Evolutionary conservation across 768 basidiomycete genomes (phyloP).

Genomic region (Boletus vermiculosoides): DNA sequence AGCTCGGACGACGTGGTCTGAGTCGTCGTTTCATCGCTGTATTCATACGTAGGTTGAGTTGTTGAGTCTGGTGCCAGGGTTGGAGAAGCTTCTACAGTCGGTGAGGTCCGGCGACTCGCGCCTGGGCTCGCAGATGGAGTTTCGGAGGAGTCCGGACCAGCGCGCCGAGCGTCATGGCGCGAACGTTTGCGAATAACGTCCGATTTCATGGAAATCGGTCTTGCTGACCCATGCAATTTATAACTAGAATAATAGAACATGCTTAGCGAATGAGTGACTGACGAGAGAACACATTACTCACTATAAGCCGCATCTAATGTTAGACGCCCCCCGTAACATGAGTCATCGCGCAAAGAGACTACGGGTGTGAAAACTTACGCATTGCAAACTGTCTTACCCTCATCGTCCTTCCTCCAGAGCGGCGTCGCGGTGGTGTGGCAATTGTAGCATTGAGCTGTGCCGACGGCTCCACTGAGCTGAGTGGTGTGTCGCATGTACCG

Average conservation of each 20-base stretch:
- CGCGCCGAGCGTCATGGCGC: conserved; percentile 71
- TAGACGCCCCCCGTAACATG: conserved; percentile 3
- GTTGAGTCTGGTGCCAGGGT: conserved; percentile 72
- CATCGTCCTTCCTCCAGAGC: conserved; percentile 88
- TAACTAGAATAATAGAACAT: conserved; percentile 41
- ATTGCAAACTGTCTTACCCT: conserved; percentile 89
- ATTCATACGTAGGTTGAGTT: conserved; percentile 54
- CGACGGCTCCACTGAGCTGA: conserved; percentile 30
- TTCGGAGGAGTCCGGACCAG: conserved; percentile 52
- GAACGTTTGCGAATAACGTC: conserved; percentile 88
- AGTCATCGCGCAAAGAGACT: conserved; percentile 13
- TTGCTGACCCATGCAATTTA: conserved; percentile 81
- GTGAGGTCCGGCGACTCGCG: conserved; percentile 71
- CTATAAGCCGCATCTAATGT: conserved; percentile 72
- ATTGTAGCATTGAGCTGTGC: conserved; percentile 81
- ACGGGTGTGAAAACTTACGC: conserved; percentile 57
- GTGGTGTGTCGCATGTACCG: conserved; percentile 29
- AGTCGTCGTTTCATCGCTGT: conserved; percentile 42
- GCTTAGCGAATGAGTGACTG: conserved; percentile 7
- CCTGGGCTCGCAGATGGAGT: conserved; percentile 76
- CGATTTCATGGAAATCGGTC: conserved; percentile 89
- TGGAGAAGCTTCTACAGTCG: conserved; percentile 57
- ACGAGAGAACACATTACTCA: conserved; percentile 33
- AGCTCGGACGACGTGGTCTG: conserved; percentile 50
- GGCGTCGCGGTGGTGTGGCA: conserved; percentile 89